Base-by-base conservation (phyloP, 495 filamentous ascomycete genomes). In the Penicillium dipodomyicola region DNA sequence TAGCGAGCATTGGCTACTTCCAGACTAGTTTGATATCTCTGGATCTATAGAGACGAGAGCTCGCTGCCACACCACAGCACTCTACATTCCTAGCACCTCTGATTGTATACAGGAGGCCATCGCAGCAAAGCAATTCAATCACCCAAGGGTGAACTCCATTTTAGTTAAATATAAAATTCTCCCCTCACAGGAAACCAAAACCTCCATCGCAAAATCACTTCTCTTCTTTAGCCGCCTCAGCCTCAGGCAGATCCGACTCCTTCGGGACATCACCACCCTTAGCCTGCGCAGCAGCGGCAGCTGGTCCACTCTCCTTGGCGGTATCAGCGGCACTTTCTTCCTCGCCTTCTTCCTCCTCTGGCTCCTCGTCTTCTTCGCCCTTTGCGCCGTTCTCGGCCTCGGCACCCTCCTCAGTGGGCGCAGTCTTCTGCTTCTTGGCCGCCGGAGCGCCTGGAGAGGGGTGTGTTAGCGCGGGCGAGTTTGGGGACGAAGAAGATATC, bases 261-360 rank as follows among this genome's bases (percentile, higher is more conserved):
- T 81, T 81, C 4, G 79, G 74, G 49, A 82, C 71, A 48, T 49
- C 64, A 12, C 57, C 69, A 19, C 69, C 80, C 60, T 81, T 81
- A 5, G 65, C 66, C 51, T 70, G 69, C 27, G 68, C 72, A 1
- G 78, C 75, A 52, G 74, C 64, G 0, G 67, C 68, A 56, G 75
- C 72, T 53, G 81, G 74, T 10, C 70, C 70, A 48, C 77, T 76
- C 19, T 63, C 64, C 60, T 73, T 65, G 27, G 71, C 69, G 5
- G 71, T 75, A 17, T 71, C 68, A 41, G 61, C 61, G 6, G 59
- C 49, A 8, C 49, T 58, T 48, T 78, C 62, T 50, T 71, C 67
- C 32, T 64, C 72, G 2, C 57, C 71, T 17, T 61, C 65, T 7
- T 59, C 66, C 15, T 65, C 74, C n/a, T 64, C 72, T 3, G 29